Conservation (phyloP, 1,139 yeast genomes). For the Yamadazyma blattariae region DNA sequence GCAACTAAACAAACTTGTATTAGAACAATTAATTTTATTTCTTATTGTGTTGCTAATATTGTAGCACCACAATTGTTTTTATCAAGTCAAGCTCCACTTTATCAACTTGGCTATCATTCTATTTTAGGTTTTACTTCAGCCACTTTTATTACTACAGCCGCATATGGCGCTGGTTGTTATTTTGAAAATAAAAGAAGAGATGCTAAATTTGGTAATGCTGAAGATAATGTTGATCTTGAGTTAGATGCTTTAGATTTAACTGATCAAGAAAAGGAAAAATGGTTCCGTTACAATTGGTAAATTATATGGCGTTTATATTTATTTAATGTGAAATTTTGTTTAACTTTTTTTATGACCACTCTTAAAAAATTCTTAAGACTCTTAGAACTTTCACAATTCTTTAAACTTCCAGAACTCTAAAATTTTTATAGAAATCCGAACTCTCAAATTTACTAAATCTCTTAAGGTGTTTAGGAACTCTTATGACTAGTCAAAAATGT, state of each 20-base stretch:
- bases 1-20: slow-evolving; percentile 23
- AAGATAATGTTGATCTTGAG: slow-evolving; percentile 12
- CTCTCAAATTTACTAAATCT: no score
- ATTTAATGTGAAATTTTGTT: no score
- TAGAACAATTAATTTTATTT: slow-evolving; percentile 21
- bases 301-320: no score
- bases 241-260: slow-evolving; percentile 16
- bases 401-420: no score
- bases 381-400: no score
- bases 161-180: slow-evolving; percentile 13
- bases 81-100: slow-evolving; percentile 20
- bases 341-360: no score
- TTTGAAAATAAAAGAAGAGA: slow-evolving; percentile 15
- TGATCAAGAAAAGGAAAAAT: slow-evolving; percentile 16
- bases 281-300: slow-evolving; percentile 18
- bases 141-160: slow-evolving; percentile 11
- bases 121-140: slow-evolving; percentile 16
- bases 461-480: no score
- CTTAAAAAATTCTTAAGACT: no score
- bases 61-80: slow-evolving; percentile 27
- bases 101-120: slow-evolving; percentile 23
- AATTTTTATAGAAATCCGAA: no score
- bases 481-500: no score
- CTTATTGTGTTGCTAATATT: slow-evolving; percentile 24
- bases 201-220: slow-evolving; percentile 15